phyloP scores from a whole-genome alignment of 2,329 filamentous ascomycete genomes.

The Phialocephala subalpina region DNA sequence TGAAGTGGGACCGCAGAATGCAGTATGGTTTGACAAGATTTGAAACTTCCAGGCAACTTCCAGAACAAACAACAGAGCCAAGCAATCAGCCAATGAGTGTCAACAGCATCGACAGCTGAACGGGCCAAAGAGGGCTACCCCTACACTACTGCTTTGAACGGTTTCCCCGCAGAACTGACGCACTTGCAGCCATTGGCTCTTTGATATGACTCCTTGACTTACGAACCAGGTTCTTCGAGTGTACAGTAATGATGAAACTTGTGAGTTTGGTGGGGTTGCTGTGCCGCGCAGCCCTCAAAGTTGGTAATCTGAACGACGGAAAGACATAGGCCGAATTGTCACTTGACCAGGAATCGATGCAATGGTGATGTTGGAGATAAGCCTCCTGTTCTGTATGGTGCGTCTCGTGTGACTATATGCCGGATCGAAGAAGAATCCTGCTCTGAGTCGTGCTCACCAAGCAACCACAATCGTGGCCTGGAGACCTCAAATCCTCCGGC shows the following conservation, averaged over 20 bases:
- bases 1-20: conserved; percentile 20
- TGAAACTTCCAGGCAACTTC: neutral
- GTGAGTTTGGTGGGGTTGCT: conserved; percentile 18
- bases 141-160: neutral
- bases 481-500: conserved; percentile 6
- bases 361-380: conserved; percentile 19
- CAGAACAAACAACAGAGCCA: neutral
- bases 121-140: neutral
- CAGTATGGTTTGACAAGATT: neutral
- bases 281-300: conserved; percentile 5
- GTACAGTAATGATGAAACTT: neutral
- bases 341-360: conserved; percentile 29
- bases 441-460: neutral
- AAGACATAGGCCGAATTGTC: conserved; percentile 14
- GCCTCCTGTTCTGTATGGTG: conserved; percentile 9
- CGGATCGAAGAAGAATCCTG: conserved; percentile 11
- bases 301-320: conserved; percentile 11
- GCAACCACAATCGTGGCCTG: conserved; percentile 11
- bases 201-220: conserved; percentile 7
- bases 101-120: conserved; percentile 8
- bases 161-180: neutral
- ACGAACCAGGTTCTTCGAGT: neutral
- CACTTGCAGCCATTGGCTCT: neutral
- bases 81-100: neutral
- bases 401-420: conserved; percentile 13